Conservation (phyloP, 1,139 yeast genomes). For the Nakaseomyces uthaithaninus region DNA sequence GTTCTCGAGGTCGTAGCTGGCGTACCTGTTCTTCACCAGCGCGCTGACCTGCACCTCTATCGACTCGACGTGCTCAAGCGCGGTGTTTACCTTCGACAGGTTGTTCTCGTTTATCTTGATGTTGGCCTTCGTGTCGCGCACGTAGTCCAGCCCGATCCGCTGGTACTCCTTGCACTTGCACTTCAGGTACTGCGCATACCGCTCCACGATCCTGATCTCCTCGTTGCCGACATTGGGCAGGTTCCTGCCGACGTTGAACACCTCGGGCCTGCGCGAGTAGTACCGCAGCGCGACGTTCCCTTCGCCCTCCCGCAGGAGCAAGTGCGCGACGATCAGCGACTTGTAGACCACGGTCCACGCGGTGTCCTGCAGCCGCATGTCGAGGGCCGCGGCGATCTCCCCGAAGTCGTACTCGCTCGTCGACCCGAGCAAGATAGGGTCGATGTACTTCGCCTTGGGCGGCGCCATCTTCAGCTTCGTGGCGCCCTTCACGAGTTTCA, state of each 20-base stretch:
- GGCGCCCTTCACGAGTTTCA: constrained; percentile 58
- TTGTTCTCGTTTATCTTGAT: constrained; percentile 6
- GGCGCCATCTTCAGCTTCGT: constrained; percentile 82
- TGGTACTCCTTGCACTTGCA: constrained; percentile 63
- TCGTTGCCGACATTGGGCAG: constrained; percentile 27
- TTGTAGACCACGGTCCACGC: constrained; percentile 92
- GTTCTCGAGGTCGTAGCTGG: constrained; percentile 60
- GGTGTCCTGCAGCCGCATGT: constrained; percentile 55
- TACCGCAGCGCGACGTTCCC: constrained; percentile 44
- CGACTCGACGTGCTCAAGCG: constrained; percentile 64
- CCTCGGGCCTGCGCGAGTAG: constrained; percentile 37
- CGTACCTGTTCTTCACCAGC: constrained; percentile 64
- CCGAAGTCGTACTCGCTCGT: constrained; percentile 50
- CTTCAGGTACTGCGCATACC: constrained; percentile 65
- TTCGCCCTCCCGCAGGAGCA: constrained; percentile 67
- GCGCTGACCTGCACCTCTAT: constrained; percentile 76
- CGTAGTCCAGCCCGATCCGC: constrained; percentile 50
- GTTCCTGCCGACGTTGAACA: constrained; percentile 3
- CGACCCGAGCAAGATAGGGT: constrained; percentile 82
- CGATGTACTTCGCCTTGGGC: constrained; percentile 90
- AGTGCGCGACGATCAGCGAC: constrained; percentile 73
- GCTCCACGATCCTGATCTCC: constrained; percentile 55
- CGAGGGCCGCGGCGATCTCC: constrained; percentile 59
- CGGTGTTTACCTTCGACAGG: constrained; percentile 2
- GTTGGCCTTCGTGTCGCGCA: constrained; percentile 10